Conservation (phyloP, 2,329 filamentous ascomycete species). For the Penicillium sp. region DNA sequence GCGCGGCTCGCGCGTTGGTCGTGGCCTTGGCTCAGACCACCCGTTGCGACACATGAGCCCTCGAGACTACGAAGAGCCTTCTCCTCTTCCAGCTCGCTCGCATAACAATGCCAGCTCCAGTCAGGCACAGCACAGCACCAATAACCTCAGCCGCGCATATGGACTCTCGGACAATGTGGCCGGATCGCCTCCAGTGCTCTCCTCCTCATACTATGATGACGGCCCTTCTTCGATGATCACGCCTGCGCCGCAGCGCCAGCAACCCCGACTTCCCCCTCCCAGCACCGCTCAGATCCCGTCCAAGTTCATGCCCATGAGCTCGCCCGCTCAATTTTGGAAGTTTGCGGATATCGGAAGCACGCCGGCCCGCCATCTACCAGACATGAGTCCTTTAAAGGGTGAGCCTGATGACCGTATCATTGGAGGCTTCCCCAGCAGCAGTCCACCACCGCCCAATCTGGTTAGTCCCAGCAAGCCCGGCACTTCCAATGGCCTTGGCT, state of each 20-base stretch:
- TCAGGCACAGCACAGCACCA: constrained; percentile 19
- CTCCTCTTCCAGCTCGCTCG: constrained; percentile 37
- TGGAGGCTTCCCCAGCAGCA: constrained; percentile 44
- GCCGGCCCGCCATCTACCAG: constrained; percentile 39
- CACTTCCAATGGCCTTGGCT: constrained; percentile 28
- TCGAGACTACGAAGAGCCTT: constrained; percentile 41
- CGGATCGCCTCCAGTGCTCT: constrained; percentile 45
- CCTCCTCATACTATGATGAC: constrained; percentile 47
- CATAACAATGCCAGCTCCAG: constrained; percentile 25
- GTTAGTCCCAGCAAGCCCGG: constrained; percentile 44
- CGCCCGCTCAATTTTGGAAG: constrained; percentile 49
- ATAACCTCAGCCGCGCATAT: constrained; percentile 32
- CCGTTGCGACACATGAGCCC: constrained; percentile 30
- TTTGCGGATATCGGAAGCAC: constrained; percentile 45
- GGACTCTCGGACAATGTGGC: constrained; percentile 39
- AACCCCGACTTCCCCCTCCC: constrained; percentile 45
- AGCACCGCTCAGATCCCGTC: constrained; percentile 48
- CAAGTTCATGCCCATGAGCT: constrained; percentile 50
- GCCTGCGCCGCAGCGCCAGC: constrained; percentile 46
- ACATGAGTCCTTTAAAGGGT: constrained; percentile 47
- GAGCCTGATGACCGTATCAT: constrained; percentile 33
- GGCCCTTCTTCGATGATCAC: constrained; percentile 46
- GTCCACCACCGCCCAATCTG: constrained; percentile 45
- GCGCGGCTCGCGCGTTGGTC: constrained; percentile 38
- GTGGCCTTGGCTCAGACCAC: constrained; percentile 27